A percentile compares a stretch with the other conserved stretches of the same genome.
Evolutionary conservation across 192 early-diverging fungal genomes (phyloP).

Genomic region (Entrophospora sp.): DNA sequence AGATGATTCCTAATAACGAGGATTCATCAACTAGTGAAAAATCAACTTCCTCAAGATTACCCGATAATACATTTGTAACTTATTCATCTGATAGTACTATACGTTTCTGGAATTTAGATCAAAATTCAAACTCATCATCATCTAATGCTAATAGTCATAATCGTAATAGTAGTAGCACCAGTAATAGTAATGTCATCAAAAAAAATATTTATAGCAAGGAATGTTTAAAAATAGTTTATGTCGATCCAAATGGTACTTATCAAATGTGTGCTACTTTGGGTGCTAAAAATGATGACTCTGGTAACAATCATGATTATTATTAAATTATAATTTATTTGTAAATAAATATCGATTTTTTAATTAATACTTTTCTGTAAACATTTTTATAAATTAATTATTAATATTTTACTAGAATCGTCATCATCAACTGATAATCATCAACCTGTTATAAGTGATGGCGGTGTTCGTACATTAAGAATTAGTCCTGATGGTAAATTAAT

Average conservation of each 20-base stretch:
- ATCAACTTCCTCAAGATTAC: slow-evolving; percentile 19
- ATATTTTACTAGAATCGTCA: too few species aligned
- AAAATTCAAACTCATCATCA: slow-evolving; percentile 15
- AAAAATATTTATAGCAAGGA: slow-evolving; percentile 6
- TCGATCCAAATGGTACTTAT: slow-evolving; percentile 21
- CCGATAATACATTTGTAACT: slow-evolving; percentile 56
- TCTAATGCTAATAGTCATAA: too few species aligned
- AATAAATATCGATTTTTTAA: too few species aligned
- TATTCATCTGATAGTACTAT: slow-evolving; percentile 69
- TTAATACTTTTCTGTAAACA: too few species aligned
- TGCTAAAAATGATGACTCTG: slow-evolving; percentile 11
- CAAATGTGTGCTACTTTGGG: slow-evolving; percentile 23
- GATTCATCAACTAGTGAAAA: too few species aligned
- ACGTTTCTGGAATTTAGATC: slow-evolving; percentile 70
- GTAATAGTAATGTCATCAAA: background rate
- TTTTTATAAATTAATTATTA: too few species aligned
- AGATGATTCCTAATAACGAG: slow-evolving; percentile 32
- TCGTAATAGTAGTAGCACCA: too few species aligned
- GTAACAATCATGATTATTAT: too few species aligned
- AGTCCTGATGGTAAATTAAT: slow-evolving; percentile 53
- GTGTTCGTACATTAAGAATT: slow-evolving; percentile 59
- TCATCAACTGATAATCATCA: too few species aligned
- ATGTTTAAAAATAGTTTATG: slow-evolving; percentile 21
- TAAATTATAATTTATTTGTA: too few species aligned
- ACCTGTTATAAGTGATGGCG: too few species aligned